A percentile compares a stretch with the other conserved stretches of the same genome.
Conservation (phyloP, 2,329 filamentous ascomycete species). For the Escovopsis sp. region DNA sequence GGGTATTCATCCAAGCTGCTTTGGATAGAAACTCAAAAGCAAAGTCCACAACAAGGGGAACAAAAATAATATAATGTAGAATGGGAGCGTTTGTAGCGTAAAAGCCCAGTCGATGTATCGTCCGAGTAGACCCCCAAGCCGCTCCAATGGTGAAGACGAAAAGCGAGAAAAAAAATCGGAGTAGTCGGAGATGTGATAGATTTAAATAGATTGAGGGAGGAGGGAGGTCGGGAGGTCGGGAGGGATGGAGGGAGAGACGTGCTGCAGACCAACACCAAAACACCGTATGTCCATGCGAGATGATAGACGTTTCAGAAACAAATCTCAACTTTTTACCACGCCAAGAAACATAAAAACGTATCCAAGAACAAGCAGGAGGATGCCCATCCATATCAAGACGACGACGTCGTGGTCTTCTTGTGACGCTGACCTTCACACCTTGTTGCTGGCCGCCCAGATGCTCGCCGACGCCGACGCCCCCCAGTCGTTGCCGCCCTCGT, state of each 20-base stretch:
- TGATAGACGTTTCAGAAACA: slow-evolving; percentile 2
- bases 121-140: too few species aligned
- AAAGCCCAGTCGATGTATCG: slow-evolving; percentile 12
- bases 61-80: slow-evolving; percentile 11
- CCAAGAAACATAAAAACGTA: slow-evolving; percentile 11
- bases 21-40: background rate
- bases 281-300: slow-evolving; percentile 8
- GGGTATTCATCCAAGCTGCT: slow-evolving; percentile 15
- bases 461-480: slow-evolving; percentile 67
- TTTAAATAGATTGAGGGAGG: background rate
- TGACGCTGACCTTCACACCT: slow-evolving; percentile 29
- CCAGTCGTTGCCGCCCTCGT: slow-evolving; percentile 79
- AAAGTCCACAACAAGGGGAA: slow-evolving; percentile 5
- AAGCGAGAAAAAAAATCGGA: slow-evolving; percentile 1
- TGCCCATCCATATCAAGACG: background rate
- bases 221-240: background rate
- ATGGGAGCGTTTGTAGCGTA: slow-evolving; percentile 8
- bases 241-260: slow-evolving; percentile 5
- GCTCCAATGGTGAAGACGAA: slow-evolving; percentile 1
- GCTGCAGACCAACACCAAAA: slow-evolving; percentile 9
- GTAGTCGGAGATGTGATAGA: slow-evolving; percentile 1
- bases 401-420: background rate
- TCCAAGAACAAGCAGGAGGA: slow-evolving; percentile 1
- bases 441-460: slow-evolving; percentile 59
- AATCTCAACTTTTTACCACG: slow-evolving; percentile 6